Conservation (phyloP, 306 rosid genomes). For the Citrullus colocynthis region DNA sequence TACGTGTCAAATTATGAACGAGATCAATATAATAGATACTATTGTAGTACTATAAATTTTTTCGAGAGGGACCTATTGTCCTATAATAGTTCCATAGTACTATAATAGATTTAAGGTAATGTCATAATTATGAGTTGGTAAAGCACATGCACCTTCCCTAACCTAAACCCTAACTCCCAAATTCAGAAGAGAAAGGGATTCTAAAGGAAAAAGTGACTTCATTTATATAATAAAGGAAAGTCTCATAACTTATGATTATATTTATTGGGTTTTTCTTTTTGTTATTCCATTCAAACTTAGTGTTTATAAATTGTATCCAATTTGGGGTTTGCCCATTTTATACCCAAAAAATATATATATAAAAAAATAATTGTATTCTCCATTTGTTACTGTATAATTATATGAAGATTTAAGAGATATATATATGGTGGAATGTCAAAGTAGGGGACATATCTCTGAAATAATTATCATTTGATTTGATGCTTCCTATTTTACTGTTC, state of each 20-base stretch:
- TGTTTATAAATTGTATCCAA: background rate
- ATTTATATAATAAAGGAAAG: background rate
- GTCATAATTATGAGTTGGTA: background rate
- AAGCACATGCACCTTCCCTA: background rate
- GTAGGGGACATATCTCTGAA: background rate
- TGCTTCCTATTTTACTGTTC: background rate
- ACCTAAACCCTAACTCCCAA: background rate
- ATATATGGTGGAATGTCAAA: background rate
- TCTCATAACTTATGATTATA: background rate
- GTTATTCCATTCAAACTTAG: background rate
- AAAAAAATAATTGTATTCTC: background rate
- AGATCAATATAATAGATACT: too few species aligned
- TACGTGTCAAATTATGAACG: too few species aligned
- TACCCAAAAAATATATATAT: background rate
- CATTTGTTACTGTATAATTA: background rate
- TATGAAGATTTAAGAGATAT: background rate
- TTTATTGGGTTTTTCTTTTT: background rate
- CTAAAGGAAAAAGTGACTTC: background rate
- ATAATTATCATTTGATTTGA: slow-evolving; percentile 1
- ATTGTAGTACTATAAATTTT: background rate
- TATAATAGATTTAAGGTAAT: background rate
- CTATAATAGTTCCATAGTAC: too few species aligned
- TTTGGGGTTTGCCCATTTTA: background rate
- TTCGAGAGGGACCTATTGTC: too few species aligned
- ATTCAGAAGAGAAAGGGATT: background rate